Evolutionary conservation across 176 grass and related monocot species (phyloP).

Genomic region (Calamus simplicifolius): DNA sequence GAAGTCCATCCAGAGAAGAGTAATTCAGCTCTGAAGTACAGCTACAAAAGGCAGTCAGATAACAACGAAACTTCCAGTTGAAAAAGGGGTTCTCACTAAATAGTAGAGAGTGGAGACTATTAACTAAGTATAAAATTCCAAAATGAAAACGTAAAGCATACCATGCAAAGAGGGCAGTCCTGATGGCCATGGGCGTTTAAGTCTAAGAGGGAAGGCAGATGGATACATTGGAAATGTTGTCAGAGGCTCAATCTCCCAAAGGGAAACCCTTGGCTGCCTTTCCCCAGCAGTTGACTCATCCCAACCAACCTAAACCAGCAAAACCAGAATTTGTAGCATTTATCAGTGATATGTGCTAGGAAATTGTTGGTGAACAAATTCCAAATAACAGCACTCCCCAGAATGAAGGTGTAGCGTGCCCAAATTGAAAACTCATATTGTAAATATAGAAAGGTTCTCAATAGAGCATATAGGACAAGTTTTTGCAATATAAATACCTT

Average conservation of each 20-base stretch:
- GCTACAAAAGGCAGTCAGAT: too few species aligned
- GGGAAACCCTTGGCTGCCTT: conserved; percentile 2
- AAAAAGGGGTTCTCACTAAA: neutral
- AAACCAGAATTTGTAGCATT: conserved; percentile 5
- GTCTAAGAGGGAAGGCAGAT: neutral
- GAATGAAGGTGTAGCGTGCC: neutral
- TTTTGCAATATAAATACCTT: neutral
- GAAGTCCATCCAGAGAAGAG: too few species aligned
- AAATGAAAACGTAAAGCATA: conserved; percentile 33
- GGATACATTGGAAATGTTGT: conserved; percentile 11
- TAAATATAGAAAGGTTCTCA: too few species aligned
- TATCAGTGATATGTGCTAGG: neutral
- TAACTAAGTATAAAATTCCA: neutral
- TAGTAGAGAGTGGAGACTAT: neutral
- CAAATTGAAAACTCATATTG: too few species aligned
- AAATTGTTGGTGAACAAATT: neutral
- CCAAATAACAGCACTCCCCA: neutral
- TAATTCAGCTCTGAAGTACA: too few species aligned
- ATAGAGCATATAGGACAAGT: too few species aligned
- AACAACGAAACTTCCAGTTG: neutral
- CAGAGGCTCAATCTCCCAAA: conserved; percentile 8
- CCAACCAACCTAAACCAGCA: conserved; percentile 27
- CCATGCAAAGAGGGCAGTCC: neutral
- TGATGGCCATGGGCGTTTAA: conserved; percentile 1
- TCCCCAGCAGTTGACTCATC: neutral